Conservation (phyloP, 176 grass and related monocot genomes). For the Chrysopogon serrulatus region DNA sequence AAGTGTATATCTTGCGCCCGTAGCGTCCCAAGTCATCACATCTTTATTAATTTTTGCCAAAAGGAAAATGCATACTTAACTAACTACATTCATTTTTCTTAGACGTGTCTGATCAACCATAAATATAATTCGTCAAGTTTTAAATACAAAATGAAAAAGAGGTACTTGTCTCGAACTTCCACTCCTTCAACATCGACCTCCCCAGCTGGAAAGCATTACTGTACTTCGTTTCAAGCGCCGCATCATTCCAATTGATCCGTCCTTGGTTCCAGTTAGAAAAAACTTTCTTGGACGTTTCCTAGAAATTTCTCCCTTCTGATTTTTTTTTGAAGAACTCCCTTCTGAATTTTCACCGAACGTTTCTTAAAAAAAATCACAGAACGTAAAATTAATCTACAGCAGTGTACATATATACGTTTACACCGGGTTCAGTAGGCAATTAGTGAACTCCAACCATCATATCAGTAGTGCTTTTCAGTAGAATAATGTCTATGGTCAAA, state of each 20-base stretch:
- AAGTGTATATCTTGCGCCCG: too few relatives aligned
- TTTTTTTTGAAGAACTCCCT: too few relatives aligned
- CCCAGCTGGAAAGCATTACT: neutral
- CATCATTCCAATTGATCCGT: neutral
- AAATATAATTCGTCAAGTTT: neutral
- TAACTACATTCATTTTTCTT: too few relatives aligned
- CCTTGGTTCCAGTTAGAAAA: neutral
- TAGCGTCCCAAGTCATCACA: too few relatives aligned
- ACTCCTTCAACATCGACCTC: neutral
- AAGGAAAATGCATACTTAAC: too few relatives aligned
- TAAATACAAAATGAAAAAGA: neutral
- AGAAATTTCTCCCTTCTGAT: neutral
- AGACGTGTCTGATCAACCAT: neutral
- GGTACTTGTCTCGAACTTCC: neutral
- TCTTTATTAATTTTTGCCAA: too few relatives aligned
- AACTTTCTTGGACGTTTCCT: neutral
- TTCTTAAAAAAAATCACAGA: too few relatives aligned
- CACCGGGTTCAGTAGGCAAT: neutral
- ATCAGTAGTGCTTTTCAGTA: neutral
- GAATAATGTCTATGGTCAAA: too few relatives aligned
- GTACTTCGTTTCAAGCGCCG: neutral
- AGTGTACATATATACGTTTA: neutral
- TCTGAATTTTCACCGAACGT: too few relatives aligned
- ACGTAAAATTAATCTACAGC: neutral
- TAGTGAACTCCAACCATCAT: neutral